These are phyloP conservation scores for Asterella californica DNA, from an alignment of 225 moss, liverwort and hornwort genomes.

Conservation along the genomic window DNA sequence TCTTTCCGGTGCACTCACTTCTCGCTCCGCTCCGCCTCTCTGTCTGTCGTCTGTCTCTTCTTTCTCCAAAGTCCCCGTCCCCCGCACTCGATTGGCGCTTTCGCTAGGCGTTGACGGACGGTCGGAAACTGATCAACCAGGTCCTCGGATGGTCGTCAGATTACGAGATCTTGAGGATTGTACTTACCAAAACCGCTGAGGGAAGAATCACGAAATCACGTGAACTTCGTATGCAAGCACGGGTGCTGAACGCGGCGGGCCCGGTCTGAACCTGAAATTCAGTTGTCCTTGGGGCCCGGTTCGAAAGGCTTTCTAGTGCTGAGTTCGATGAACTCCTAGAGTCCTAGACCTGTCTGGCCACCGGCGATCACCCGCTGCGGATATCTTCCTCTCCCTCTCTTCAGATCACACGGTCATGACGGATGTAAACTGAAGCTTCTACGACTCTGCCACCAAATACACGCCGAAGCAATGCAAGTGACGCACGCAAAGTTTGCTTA, in stretches of 20 bases:
- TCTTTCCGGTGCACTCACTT: background rate
- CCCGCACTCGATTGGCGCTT: background rate
- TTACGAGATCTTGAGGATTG: background rate
- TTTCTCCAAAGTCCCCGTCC: background rate
- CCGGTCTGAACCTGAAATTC: background rate
- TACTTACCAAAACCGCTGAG: background rate
- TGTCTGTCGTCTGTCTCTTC: background rate
- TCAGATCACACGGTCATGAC: background rate
- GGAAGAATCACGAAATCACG: background rate
- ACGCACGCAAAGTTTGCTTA: background rate
- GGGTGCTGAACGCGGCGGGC: background rate
- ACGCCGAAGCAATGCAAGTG: background rate
- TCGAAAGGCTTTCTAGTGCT: background rate
- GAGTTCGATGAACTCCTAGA: background rate
- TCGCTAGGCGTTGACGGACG: constrained; percentile 1
- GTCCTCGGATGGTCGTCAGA: background rate
- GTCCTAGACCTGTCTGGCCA: background rate
- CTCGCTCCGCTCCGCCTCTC: background rate
- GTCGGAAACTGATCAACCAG: background rate
- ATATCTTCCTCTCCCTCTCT: background rate
- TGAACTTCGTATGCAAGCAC: background rate
- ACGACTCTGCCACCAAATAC: background rate
- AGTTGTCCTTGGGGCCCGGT: background rate
- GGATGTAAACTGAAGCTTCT: background rate
- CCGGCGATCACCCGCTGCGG: background rate